Conservation (phyloP, 2,329 filamentous ascomycete genomes). For the Ophiostoma ulmi region DNA sequence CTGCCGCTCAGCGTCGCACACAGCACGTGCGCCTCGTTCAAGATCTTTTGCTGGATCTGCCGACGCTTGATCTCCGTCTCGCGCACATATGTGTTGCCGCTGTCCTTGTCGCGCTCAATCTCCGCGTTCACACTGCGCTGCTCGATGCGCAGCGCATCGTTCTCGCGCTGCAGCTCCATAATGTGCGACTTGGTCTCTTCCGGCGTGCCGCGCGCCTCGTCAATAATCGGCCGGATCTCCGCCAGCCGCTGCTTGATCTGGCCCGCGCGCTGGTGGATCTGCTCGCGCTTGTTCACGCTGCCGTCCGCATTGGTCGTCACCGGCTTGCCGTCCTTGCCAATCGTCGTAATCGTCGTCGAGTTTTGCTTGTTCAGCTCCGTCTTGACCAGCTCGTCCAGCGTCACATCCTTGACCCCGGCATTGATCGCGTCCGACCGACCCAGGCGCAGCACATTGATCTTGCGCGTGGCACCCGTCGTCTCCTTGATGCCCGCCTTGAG, state of each 20-base stretch:
- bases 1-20: slow-evolving; percentile 93
- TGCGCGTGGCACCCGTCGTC: slow-evolving; percentile 62
- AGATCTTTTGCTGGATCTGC: slow-evolving; percentile 81
- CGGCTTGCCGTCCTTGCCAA: slow-evolving; percentile 20
- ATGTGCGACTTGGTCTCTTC: slow-evolving; percentile 46
- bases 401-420: slow-evolving; percentile 79
- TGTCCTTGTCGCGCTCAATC: slow-evolving; percentile 84
- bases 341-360: slow-evolving; percentile 8
- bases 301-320: slow-evolving; percentile 14
- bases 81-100: slow-evolving; percentile 72
- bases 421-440: slow-evolving; percentile 93
- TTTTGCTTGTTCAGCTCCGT: slow-evolving; percentile 49
- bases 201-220: slow-evolving; percentile 56
- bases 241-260: slow-evolving; percentile 72
- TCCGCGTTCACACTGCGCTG: slow-evolving; percentile 74
- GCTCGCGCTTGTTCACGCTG: slow-evolving; percentile 49
- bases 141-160: slow-evolving; percentile 62
- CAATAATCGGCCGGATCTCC: slow-evolving; percentile 65
- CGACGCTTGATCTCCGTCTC: slow-evolving; percentile 82
- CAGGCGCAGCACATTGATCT: slow-evolving; percentile 81
- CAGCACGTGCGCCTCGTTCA: slow-evolving; percentile 85
- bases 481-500: slow-evolving; percentile 84
- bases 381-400: slow-evolving; percentile 85
- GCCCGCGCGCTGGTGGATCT: slow-evolving; percentile 58
- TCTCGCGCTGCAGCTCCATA: slow-evolving; percentile 64